These are phyloP conservation scores for Penicillium ochrochloron DNA, from an alignment of 495 filamentous ascomycete species.

Conservation along the genomic window DNA sequence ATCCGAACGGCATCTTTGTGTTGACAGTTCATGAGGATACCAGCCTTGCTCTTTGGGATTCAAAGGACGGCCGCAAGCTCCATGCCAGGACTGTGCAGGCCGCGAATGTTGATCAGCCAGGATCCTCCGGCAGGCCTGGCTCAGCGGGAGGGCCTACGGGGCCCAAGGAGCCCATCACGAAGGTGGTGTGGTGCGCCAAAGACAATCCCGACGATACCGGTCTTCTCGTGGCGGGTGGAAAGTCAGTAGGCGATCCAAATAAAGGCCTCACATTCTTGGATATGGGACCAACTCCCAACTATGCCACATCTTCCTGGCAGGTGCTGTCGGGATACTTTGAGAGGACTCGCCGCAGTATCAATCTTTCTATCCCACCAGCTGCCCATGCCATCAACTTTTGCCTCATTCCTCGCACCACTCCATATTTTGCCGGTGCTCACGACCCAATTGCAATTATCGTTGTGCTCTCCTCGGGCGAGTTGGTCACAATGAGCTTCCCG, in stretches of 20 bases:
- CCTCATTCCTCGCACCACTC: conserved; percentile 76
- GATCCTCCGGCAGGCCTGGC: conserved; percentile 47
- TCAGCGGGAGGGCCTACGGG: conserved; percentile 50
- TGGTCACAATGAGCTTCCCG: conserved; percentile 87
- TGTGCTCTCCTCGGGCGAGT: conserved; percentile 81
- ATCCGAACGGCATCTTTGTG: conserved; percentile 92
- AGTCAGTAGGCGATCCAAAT: conserved; percentile 60
- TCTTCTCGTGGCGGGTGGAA: conserved; percentile 83
- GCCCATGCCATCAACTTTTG: conserved; percentile 80
- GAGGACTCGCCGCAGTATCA: conserved; percentile 65
- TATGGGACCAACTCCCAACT: conserved; percentile 84
- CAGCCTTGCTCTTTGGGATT: conserved; percentile 91
- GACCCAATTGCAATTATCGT: conserved; percentile 86
- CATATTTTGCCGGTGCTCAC: conserved; percentile 83
- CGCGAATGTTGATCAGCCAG: conserved; percentile 68
- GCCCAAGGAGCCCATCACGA: conserved; percentile 71
- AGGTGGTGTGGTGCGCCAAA: conserved; percentile 89
- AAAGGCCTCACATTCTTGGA: conserved; percentile 88
- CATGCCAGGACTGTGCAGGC: conserved; percentile 80
- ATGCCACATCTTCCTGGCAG: conserved; percentile 89
- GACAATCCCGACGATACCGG: conserved; percentile 91
- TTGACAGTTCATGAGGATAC: conserved; percentile 87
- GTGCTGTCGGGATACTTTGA: conserved; percentile 76
- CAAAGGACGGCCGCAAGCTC: conserved; percentile 84
- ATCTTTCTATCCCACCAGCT: conserved; percentile 80